Base-by-base conservation (phyloP, 2,329 filamentous ascomycete genomes). In the Aspergillus sp. region DNA sequence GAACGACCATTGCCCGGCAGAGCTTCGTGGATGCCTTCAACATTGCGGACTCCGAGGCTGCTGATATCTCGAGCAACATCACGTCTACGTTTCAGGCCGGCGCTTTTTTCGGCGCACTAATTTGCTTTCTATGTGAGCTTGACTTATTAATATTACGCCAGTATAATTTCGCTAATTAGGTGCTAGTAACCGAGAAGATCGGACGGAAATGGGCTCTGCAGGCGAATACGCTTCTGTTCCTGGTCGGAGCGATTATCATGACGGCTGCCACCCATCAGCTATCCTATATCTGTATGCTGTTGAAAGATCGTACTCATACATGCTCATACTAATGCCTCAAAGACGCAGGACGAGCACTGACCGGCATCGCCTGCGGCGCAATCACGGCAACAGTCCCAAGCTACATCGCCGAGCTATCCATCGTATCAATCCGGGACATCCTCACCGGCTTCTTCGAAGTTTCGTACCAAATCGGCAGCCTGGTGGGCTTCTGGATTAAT, bases 61-160 rank as follows among this genome's bases (percentile, higher is more conserved):
- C 74, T 51, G 69, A 72, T 31, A 70, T 79, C 14, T 76, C 73
- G 5, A 77, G 74, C 64, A 80, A 84, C 59, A 79, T 84, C 61
- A 82, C 80, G 3, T 76, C 77, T 0, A 68, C 75, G 0, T 80
- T 80, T 57, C 77, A 79, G 55, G 82, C 81, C 0, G 82, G 82
- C 17, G 81, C 80, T 2, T 81, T 84, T 45, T 81, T 83, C 33
- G 82, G 82, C 12, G 81, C 82, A n/a, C n/a, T n/a, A n/a, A n/a
- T n/a, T n/a, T 79, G 77, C 62, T 81, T 76, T 54, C 75, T 62
- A 2, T 47, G 57, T 62, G 40, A 39, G 53, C 8, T 45, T 27
- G 41, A 5, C 19, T 8, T 23, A 31, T 6, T 2, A n/a, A n/a
- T n/a, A n/a, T 14, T 12, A 25, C 11, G 1, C 8, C 19, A 25